These are phyloP conservation scores for Crepidotus variabilis DNA, from an alignment of 768 basidiomycete genomes.

Conservation along the genomic window DNA sequence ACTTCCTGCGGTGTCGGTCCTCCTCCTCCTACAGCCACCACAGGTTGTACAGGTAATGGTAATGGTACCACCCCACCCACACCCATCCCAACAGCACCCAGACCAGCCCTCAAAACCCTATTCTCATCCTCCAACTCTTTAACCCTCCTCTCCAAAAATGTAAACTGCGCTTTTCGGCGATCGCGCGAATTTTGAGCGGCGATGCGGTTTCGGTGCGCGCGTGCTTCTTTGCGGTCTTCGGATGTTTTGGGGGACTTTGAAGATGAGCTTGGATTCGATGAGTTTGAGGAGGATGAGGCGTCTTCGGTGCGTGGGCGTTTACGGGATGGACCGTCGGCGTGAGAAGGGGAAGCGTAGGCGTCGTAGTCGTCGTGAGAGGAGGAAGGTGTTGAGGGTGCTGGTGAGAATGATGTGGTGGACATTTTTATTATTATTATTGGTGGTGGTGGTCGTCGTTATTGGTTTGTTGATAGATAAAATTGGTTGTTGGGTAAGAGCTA, in stretches of 20 bases:
- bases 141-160: conserved; percentile 62
- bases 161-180: conserved; percentile 81
- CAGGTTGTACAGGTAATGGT: too few species aligned
- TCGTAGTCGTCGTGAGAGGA: not conserved
- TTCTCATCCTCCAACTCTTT: conserved; percentile 84
- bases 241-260: conserved; percentile 32
- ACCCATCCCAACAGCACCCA: conserved; percentile 19
- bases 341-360: not conserved
- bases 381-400: conserved; percentile 6
- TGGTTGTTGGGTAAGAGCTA: too few species aligned
- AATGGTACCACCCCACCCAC: conserved; percentile 18
- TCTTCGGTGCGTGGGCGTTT: conserved; percentile 64
- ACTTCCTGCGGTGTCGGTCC: conserved; percentile 39
- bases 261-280: not conserved
- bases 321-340: conserved; percentile 48
- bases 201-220: conserved; percentile 89
- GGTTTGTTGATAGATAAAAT: too few species aligned
- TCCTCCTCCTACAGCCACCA: conserved; percentile 25
- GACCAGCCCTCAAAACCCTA: conserved; percentile 60
- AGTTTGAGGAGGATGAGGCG: not conserved
- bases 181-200: conserved; percentile 93
- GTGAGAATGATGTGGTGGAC: conserved; percentile 2
- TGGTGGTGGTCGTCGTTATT: too few species aligned
- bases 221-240: conserved; percentile 82
- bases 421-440: too few species aligned